phyloP scores from a whole-genome alignment of 164 flowering plant species.

The Piper betle region DNA sequence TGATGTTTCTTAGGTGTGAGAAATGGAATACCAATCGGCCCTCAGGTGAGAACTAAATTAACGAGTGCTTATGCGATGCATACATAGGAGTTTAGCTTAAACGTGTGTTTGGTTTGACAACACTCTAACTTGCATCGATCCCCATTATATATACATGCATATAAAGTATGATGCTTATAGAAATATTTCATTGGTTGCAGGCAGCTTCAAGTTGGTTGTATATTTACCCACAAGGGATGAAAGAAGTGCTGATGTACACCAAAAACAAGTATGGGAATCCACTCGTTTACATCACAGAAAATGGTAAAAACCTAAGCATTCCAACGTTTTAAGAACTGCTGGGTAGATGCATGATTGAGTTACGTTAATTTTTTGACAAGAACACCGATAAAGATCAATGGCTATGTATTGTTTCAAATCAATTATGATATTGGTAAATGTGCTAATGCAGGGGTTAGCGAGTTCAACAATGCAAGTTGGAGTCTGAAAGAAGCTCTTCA shows the following conservation, averaged over 20 bases:
- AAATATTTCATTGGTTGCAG: slow-evolving; percentile 3
- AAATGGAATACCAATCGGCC: slow-evolving; percentile 4
- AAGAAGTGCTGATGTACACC: slow-evolving; percentile 10
- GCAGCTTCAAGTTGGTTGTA: slow-evolving; percentile 14
- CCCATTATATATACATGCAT: too few species aligned
- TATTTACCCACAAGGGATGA: slow-evolving; percentile 20
- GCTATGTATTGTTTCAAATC: too few species aligned
- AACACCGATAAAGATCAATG: not conserved
- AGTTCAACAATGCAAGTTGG: slow-evolving; percentile 16
- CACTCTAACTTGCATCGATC: too few species aligned
- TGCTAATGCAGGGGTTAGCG: slow-evolving; percentile 24
- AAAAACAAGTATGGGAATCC: slow-evolving; percentile 13
- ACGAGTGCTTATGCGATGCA: not conserved
- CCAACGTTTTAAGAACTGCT: not conserved
- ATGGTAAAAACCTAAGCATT: slow-evolving; percentile 6
- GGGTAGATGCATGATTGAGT: too few species aligned
- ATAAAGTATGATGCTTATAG: not conserved
- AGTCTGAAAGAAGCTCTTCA: slow-evolving; percentile 20
- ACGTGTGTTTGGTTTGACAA: too few species aligned
- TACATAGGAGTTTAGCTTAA: too few species aligned
- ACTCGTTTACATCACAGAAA: slow-evolving; percentile 14
- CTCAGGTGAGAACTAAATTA: slow-evolving; percentile 1
- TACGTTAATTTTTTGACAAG: not conserved
- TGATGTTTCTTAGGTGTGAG: not conserved
- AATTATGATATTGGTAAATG: not conserved